A percentile compares a stretch with the other conserved stretches of the same genome.
These are phyloP conservation scores for Aureobasidium sp. DNA, from an alignment of 2,329 filamentous ascomycete species.

Conservation along the genomic window DNA sequence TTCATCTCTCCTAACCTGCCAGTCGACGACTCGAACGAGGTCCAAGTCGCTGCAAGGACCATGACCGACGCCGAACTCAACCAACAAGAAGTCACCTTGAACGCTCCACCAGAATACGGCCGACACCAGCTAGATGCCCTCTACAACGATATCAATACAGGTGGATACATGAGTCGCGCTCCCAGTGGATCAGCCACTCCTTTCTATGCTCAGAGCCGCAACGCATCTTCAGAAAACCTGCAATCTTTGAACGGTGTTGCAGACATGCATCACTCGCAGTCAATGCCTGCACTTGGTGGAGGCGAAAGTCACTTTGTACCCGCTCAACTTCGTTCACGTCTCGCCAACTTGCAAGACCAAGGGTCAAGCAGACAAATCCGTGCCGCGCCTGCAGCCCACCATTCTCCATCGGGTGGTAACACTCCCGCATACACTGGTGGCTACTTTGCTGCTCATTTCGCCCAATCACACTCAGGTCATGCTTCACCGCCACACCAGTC, in stretches of 20 bases:
- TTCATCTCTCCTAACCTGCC: constrained; percentile 94
- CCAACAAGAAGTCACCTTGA: constrained; percentile 49
- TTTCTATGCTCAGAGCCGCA: constrained; percentile 61
- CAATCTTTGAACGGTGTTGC: constrained; percentile 47
- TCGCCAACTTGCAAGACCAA: constrained; percentile 45
- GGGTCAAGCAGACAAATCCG: constrained; percentile 25
- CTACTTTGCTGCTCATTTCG: constrained; percentile 1
- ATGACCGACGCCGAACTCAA: constrained; percentile 38
- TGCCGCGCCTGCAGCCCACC: constrained; percentile 19
- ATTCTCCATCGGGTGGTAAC: constrained; percentile 27
- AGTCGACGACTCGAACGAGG: constrained; percentile 77
- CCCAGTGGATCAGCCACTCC: constrained; percentile 62
- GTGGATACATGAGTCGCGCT: constrained; percentile 57
- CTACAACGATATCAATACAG: constrained; percentile 77
- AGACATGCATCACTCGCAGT: constrained; percentile 43
- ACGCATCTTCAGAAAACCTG: constrained; percentile 76
- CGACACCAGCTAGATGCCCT: constrained; percentile 83
- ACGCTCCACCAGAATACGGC: constrained; percentile 88
- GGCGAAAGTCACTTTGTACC: constrained; percentile 44
- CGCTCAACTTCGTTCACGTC: constrained; percentile 62
- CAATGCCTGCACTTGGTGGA: constrained; percentile 43
- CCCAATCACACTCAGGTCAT: constrained; percentile 12
- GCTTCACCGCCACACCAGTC: constrained; percentile 21
- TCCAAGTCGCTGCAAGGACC: constrained; percentile 49
- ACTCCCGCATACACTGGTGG: constrained; percentile 20